Base-by-base conservation (phyloP, 2,329 filamentous ascomycete species). In the Colletotrichum camelliae region DNA sequence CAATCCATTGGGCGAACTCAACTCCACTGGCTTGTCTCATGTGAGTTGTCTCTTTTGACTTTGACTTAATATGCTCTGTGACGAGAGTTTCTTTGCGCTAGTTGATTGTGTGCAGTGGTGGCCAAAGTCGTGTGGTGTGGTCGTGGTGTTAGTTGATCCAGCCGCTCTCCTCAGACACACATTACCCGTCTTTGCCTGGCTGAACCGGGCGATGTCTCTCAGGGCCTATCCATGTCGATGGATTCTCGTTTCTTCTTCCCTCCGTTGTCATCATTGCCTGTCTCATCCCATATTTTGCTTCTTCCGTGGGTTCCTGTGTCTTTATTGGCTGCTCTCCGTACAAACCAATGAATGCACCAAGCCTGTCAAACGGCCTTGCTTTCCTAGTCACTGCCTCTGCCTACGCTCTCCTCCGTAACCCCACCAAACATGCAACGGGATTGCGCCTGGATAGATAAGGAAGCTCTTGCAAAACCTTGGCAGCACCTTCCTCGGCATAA, bases 21-120 rank as follows among this genome's bases (percentile, higher is more conserved):
- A 60, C 13, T 39, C 43, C 70, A 65, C 70, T 58, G 33, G 57
- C 29, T 52, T 73, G 73, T 69, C 65, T 68, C 39, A 75, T 61
- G 72, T 75, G 74, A 76, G 66, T 60, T 75, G 61, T 70, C 66
- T 75, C 66, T 48, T 70, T 52, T 58, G 27, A 62, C 57, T 39
- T 15, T 48, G 37, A 68, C 52, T 58, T 39, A 57, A 21, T 13
- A 37, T 37, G 6, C 15, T 52, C 37, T 12, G 31, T 60, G 33
- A 65, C 64, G 24, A 64, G 64, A 24, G 52, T 55, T 52, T n/a
- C 48, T 31, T 43, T 43, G 61, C 55, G 61, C 55, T 67, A 37
- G 57, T 31, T 65, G 35, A 27, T 52, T 48, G 57, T 70, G 27
- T 43, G 57, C 57, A 13, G 13, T 27, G 48, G 35, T 60, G 70